Evolutionary conservation across 148 eudicot genomes (phyloP).

Genomic region (Cornus florida): DNA sequence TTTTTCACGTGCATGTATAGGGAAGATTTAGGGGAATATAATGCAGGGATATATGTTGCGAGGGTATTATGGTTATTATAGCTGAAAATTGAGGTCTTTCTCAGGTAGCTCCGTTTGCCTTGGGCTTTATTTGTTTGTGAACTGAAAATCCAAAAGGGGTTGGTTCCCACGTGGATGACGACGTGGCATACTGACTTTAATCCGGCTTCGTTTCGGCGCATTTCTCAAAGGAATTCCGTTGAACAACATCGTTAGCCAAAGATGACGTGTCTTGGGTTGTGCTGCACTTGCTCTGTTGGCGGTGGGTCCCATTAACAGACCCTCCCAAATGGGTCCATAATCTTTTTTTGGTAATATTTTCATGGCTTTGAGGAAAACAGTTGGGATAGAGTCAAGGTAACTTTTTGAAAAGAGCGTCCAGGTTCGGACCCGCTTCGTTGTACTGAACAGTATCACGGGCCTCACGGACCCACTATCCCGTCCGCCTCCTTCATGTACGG

Average conservation of each 20-base stretch:
- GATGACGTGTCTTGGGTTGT: conserved; percentile 5
- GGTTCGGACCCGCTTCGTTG: conserved; percentile 21
- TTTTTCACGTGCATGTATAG: background rate
- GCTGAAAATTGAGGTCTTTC: background rate
- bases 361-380: too few species aligned
- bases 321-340: background rate
- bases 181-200: background rate
- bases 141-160: too few species aligned
- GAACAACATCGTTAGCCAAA: background rate
- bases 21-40: background rate
- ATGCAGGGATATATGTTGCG: background rate
- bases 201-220: conserved; percentile 10
- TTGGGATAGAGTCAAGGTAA: background rate
- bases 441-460: conserved; percentile 9
- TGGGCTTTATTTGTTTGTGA: background rate
- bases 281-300: conserved; percentile 4
- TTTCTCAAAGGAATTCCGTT: conserved; percentile 12
- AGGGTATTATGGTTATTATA: background rate
- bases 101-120: background rate
- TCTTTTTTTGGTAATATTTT: background rate
- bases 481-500: background rate
- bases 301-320: background rate
- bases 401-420: background rate
- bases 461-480: background rate
- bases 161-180: background rate